phyloP scores from a whole-genome alignment of 2,329 filamentous ascomycete genomes.

The Phyllachora maydis region DNA sequence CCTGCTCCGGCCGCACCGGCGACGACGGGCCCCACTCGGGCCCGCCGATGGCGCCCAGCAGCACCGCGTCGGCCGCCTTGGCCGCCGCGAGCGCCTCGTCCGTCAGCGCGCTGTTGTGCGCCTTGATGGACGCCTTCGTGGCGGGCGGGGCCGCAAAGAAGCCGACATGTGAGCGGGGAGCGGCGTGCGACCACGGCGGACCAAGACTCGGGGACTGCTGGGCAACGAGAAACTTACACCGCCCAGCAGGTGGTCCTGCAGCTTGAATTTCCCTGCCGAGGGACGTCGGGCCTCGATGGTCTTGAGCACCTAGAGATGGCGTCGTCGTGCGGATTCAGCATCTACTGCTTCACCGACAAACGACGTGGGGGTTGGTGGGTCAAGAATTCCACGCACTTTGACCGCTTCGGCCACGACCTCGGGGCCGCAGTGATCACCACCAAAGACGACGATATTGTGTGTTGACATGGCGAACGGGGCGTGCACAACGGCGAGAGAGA shows the following conservation, averaged over 20 bases:
- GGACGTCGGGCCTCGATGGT: constrained; percentile 53
- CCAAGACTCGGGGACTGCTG: no score
- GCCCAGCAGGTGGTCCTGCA: constrained; percentile 76
- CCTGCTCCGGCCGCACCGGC: constrained; percentile 74
- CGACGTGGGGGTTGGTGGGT: no score
- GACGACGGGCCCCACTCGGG: constrained; percentile 81
- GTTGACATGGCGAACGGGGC: constrained; percentile 37
- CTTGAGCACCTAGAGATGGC: constrained; percentile 72
- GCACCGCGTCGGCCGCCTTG: constrained; percentile 70
- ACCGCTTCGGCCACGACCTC: constrained; percentile 74
- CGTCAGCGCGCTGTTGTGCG: constrained; percentile 57
- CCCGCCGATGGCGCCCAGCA: constrained; percentile 88
- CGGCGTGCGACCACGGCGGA: no score
- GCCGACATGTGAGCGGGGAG: no score
- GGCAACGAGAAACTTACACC: no score
- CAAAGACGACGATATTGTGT: constrained; percentile 65
- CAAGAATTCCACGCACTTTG: constrained; percentile 44
- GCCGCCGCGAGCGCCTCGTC: constrained; percentile 66
- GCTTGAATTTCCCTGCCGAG: constrained; percentile 59
- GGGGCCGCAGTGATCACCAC: constrained; percentile 67
- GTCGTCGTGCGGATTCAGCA: no score
- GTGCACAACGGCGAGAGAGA: no score
- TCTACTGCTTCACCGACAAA: no score
- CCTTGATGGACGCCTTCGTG: constrained; percentile 67
- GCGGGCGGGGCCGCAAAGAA: constrained; percentile 1